Conservation (phyloP, 352 stramenopile species). For the Thraustochytrium sp. region DNA sequence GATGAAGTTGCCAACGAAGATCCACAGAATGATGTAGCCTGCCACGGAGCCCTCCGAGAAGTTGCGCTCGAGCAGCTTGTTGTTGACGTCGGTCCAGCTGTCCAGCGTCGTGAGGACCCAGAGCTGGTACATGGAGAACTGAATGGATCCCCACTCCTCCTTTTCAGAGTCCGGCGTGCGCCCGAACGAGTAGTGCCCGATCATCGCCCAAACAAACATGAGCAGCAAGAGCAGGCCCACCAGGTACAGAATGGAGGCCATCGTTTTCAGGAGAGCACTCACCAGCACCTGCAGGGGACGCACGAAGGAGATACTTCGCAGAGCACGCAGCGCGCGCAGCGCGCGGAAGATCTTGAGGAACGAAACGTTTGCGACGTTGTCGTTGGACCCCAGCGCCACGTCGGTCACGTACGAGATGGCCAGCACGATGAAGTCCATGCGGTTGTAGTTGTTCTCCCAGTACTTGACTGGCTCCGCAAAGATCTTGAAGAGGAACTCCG, state of each 20-base stretch:
- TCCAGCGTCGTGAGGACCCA: slow-evolving; percentile 37
- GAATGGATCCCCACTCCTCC: slow-evolving; percentile 35
- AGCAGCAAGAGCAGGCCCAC: slow-evolving; percentile 5
- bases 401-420: slow-evolving; percentile 41
- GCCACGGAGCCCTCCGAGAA: neutral
- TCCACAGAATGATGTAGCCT: slow-evolving; percentile 19
- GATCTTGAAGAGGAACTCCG: slow-evolving; percentile 40
- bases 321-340: slow-evolving; percentile 3
- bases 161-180: neutral
- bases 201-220: slow-evolving; percentile 42
- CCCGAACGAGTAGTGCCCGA: slow-evolving; percentile 30
- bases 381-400: neutral
- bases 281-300: slow-evolving; percentile 18
- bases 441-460: slow-evolving; percentile 39
- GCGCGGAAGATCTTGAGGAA: slow-evolving; percentile 41
- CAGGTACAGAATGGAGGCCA: slow-evolving; percentile 36
- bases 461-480: slow-evolving; percentile 38
- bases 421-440: slow-evolving; percentile 33
- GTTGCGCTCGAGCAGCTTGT: neutral
- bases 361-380: slow-evolving; percentile 7
- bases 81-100: slow-evolving; percentile 34
- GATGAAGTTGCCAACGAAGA: slow-evolving; percentile 42
- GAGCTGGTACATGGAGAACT: slow-evolving; percentile 36
- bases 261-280: slow-evolving; percentile 37
- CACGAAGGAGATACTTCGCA: slow-evolving; percentile 42